A percentile compares a stretch with the other conserved stretches of the same genome.
Evolutionary conservation across 225 moss, liverwort and hornwort genomes (phyloP).

Genomic region (Climacium dendroides): DNA sequence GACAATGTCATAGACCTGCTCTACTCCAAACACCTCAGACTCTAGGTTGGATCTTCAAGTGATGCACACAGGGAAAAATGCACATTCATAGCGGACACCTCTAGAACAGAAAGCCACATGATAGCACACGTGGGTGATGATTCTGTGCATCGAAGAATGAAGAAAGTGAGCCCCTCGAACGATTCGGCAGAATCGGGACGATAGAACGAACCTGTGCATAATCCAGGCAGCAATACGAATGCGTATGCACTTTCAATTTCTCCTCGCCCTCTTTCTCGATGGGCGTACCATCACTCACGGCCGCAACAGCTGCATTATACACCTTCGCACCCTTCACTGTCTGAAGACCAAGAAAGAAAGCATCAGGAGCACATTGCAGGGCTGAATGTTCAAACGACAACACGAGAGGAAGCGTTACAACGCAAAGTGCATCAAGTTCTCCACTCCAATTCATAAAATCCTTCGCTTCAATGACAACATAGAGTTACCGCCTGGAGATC

Average conservation of each 20-base stretch:
- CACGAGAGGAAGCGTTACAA: neutral
- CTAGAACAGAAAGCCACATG: neutral
- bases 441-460: neutral
- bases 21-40: slow-evolving; percentile 17
- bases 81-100: neutral
- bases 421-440: neutral
- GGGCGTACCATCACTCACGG: slow-evolving; percentile 53
- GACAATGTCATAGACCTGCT: slow-evolving; percentile 89
- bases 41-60: neutral
- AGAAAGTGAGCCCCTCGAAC: neutral
- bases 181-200: neutral
- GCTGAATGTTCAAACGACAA: neutral
- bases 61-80: neutral
- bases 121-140: neutral
- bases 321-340: slow-evolving; percentile 96
- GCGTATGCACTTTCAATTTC: slow-evolving; percentile 92
- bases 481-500: neutral
- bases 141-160: neutral
- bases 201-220: slow-evolving; percentile 72
- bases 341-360: slow-evolving; percentile 14
- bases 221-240: slow-evolving; percentile 97
- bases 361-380: neutral
- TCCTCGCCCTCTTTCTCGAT: slow-evolving; percentile 79
- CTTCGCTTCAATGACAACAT: neutral
- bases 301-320: slow-evolving; percentile 90